Evolutionary conservation across 441 rosid genomes (phyloP), one percentile per base, ranked within the genome.

Genomic region (Pelargonium australe): DNA sequence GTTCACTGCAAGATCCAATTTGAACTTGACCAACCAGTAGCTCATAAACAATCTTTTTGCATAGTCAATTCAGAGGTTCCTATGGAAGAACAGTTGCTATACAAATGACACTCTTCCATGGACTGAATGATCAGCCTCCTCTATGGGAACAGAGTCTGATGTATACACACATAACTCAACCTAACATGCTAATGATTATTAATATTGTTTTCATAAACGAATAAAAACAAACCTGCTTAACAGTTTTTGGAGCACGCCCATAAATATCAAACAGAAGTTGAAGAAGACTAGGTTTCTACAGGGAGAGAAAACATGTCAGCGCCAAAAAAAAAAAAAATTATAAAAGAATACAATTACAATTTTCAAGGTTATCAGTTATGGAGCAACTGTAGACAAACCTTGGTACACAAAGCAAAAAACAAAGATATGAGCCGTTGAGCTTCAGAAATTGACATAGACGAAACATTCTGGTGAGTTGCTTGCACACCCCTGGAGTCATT

Each of bases 321-420:
- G 64, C 41, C 31, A 20, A 43, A 63, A 64, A 80, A 65, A 41
- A 60, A 60, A 43, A 20, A 10, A 60, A 55, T 31, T 64, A 20
- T 20, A 20, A 20, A 65, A 23, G 23, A 73, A 61, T 47, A 8
- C 53, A 19, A 14, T 14, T 7, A 40, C 43, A 40, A 40, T 40
- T 45, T 66, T 58, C 20, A 19, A 41, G 77, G 12, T 66, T 70
- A 64, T 49, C 60, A 71, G 72, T 44, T 6, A 40, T 62, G 67
- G 31, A 66, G 62, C 37, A 70, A 69, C 61, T 20, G 58, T 51
- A 45, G 13, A 65, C 86, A 71, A 65, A 96, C 99, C 98, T 95
- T 94, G 72, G 89, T 89, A 79, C 98, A 95, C 68, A 95, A 85
- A 73, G 98, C 97, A 73, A 91, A 96, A 85, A 83, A 91, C 77